Evolutionary conservation across 306 rosid species (phyloP), one percentile per base, ranked within the genome.

Genomic region (Pyrus pyrifolia): DNA sequence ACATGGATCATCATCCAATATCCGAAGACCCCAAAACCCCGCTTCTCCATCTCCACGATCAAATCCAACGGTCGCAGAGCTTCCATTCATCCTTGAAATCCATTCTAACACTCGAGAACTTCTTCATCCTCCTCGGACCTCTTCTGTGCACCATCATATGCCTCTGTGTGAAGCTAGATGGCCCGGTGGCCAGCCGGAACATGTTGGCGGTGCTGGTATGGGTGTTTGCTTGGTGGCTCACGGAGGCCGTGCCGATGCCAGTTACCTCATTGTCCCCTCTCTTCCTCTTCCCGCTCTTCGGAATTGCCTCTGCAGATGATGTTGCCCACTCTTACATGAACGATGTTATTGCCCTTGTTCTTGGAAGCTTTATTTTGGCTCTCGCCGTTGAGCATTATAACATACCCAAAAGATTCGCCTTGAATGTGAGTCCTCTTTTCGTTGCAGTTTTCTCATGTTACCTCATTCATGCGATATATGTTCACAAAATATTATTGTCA

Each of bases 311-410:
- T 5, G 88, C 97, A 19, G 97, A 89, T 12, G 76, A 46, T 4
- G 93, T 93, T 8, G 96, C 96, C 18, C 97, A 86, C 49, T 81
- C 93, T 69, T 91, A 91, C 61, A 88, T 89, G 96, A 86, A 89
- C 67, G 98, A 93, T 40, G 92, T 91, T 6, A 91, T 93, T 21
- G 82, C 97, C 0, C 89, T 91, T 11, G 96, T 93, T 68, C 70
- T 93, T 18, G 98, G 98, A 5, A 91, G 97, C 75, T 93, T 91
- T 71, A 86, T 93, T 0, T 90, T 91, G 18, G 98, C 93, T 19
- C 96, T 93, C 27, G 96, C 96, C 4, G 97, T 91, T 0, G 98
- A 93, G 82, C 93, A 92, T 74, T 89, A 93, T 70, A 89, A 89
- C 80, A 87, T 93, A 0, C 98, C 91, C 58, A 85, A 85, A 71